These are phyloP conservation scores for Trichoderma asperellum DNA, from an alignment of 2,329 filamentous ascomycete species.

Conservation along the genomic window DNA sequence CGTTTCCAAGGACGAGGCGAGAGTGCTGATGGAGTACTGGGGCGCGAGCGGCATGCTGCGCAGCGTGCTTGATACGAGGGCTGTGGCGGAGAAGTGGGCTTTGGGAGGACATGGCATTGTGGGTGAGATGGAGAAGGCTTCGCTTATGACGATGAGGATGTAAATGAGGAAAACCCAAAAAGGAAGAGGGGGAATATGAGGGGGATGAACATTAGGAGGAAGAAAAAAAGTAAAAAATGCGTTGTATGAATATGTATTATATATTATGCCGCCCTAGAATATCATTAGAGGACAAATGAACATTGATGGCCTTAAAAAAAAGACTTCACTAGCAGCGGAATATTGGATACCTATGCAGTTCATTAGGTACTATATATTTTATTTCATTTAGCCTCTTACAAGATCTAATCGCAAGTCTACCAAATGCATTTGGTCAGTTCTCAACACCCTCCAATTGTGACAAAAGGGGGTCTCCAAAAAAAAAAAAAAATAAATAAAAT, in stretches of 20 bases:
- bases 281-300: neutral
- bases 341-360: neutral
- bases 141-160: constrained; percentile 54
- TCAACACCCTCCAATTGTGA: neutral
- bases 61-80: constrained; percentile 67
- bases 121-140: constrained; percentile 79
- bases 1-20: constrained; percentile 73
- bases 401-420: constrained; percentile 28
- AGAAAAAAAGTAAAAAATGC: constrained; percentile 4
- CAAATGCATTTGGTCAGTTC: constrained; percentile 18
- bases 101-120: constrained; percentile 79
- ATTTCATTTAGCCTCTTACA: constrained; percentile 11
- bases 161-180: constrained; percentile 35
- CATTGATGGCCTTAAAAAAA: neutral
- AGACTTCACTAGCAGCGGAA: neutral
- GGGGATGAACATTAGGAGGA: neutral
- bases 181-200: neutral
- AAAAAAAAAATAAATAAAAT: too few relatives aligned
- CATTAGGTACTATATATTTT: neutral
- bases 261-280: constrained; percentile 22
- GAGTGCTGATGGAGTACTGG: constrained; percentile 89
- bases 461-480: constrained; percentile 29
- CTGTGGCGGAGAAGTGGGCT: constrained; percentile 82
- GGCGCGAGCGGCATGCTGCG: constrained; percentile 81
- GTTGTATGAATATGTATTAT: constrained; percentile 28